Percentiles rank a stretch among this genome's conserved stretches.
Conservation (phyloP, 306 rosid species). For the Dalbergia oliveri region DNA sequence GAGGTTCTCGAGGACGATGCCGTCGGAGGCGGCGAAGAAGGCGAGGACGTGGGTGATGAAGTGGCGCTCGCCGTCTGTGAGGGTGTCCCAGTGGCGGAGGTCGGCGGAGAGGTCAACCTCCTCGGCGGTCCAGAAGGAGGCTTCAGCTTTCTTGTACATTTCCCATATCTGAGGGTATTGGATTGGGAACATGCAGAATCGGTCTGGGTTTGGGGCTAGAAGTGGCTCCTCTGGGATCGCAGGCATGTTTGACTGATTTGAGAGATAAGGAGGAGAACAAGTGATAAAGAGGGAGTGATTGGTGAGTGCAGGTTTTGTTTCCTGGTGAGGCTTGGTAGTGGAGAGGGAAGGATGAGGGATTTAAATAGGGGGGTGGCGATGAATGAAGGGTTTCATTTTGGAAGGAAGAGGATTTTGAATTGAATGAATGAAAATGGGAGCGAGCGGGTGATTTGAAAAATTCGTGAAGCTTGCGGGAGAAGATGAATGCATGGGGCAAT, state of each 20-base stretch:
- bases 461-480: conserved; percentile 7
- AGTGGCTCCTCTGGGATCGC: conserved; percentile 77
- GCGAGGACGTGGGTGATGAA: conserved; percentile 82
- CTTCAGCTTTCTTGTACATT: conserved; percentile 94
- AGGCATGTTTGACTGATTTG: conserved; percentile 55
- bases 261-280: too few relatives aligned
- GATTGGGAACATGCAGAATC: conserved; percentile 95
- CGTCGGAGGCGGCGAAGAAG: conserved; percentile 93
- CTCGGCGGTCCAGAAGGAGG: conserved; percentile 93
- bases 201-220: conserved; percentile 74
- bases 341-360: neutral
- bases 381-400: neutral
- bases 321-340: neutral
- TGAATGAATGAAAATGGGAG: conserved; percentile 28
- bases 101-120: conserved; percentile 86
- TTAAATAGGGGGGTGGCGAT: conserved; percentile 16
- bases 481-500: conserved; percentile 4
- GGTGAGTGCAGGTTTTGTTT: neutral
- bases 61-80: conserved; percentile 75
- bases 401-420: neutral
- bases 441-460: conserved; percentile 32
- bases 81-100: conserved; percentile 62
- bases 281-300: too few relatives aligned
- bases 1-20: conserved; percentile 84
- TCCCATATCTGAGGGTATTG: conserved; percentile 91